phyloP scores from a whole-genome alignment of 2,329 filamentous ascomycete genomes.

The Paecilomyces dactylethromorphus region DNA sequence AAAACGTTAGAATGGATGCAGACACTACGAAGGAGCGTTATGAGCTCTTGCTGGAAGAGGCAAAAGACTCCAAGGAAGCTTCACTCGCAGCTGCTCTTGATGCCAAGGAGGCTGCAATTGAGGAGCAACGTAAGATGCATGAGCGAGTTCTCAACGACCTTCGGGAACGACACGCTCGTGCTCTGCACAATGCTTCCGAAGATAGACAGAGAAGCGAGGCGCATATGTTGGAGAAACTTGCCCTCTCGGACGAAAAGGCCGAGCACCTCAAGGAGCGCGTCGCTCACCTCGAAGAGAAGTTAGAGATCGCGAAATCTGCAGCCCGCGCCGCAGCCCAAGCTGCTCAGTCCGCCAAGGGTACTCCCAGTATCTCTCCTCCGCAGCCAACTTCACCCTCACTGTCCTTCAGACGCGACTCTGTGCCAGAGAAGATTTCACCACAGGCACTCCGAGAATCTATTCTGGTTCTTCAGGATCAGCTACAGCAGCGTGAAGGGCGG shows the following conservation, averaged over 20 bases:
- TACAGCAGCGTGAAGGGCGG: conserved; percentile 84
- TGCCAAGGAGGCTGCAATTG: conserved; percentile 46
- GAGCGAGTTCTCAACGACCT: conserved; percentile 70
- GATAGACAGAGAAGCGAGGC: conserved; percentile 75
- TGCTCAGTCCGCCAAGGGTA: conserved; percentile 53
- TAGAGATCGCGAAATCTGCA: conserved; percentile 83
- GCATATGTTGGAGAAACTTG: conserved; percentile 73
- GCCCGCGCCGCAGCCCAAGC: conserved; percentile 76
- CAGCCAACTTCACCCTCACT: conserved; percentile 44
- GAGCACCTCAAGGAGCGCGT: conserved; percentile 83
- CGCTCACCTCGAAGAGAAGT: conserved; percentile 76
- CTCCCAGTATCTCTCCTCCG: conserved; percentile 24
- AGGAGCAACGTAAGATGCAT: conserved; percentile 58
- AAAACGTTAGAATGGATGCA: conserved; percentile 69
- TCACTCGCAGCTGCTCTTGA: conserved; percentile 50
- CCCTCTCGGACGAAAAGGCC: conserved; percentile 74
- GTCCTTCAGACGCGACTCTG: conserved; percentile 36
- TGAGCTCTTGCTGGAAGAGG: conserved; percentile 79
- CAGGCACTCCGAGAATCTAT: conserved; percentile 95
- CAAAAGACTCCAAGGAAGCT: conserved; percentile 60
- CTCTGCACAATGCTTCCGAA: conserved; percentile 66
- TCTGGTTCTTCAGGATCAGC: conserved; percentile 89
- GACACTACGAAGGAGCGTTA: conserved; percentile 75
- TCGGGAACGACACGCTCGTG: conserved; percentile 66
- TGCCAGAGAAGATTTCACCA: conserved; percentile 82